Evolutionary conservation across 345 rosid genomes (phyloP).

Genomic region (Cardamine resedifolia): DNA sequence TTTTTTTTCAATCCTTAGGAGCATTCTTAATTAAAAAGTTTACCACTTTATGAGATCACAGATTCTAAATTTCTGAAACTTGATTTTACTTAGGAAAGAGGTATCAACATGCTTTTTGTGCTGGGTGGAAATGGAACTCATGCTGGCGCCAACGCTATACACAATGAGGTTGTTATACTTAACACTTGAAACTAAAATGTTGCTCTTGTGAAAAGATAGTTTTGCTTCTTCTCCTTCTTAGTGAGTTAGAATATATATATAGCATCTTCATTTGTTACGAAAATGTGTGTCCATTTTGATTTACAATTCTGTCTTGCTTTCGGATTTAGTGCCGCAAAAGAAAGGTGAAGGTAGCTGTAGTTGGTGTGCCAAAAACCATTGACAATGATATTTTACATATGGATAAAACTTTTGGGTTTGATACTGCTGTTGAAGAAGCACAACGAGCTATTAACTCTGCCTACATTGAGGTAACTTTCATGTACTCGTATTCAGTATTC

Average conservation of each 20-base stretch:
- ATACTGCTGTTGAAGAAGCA: constrained; percentile 98
- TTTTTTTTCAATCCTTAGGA: background rate
- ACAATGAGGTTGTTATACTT: constrained; percentile 71
- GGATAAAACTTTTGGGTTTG: constrained; percentile 98
- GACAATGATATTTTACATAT: constrained; percentile 94
- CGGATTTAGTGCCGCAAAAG: constrained; percentile 68
- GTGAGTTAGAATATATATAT: background rate
- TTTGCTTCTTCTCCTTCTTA: background rate
- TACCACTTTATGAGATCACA: background rate
- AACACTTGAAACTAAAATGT: background rate
- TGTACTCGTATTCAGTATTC: background rate
- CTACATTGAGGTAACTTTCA: constrained; percentile 76
- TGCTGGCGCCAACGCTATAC: constrained; percentile 97
- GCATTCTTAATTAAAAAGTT: background rate
- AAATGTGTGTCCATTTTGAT: background rate
- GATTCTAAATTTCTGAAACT: background rate
- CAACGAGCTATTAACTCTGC: constrained; percentile 98
- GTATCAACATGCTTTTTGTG: constrained; percentile 99
- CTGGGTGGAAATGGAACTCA: constrained; percentile 98
- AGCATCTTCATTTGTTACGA: background rate
- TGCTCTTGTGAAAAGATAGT: constrained; percentile 10
- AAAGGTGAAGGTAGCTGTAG: constrained; percentile 74
- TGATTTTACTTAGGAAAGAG: constrained; percentile 59
- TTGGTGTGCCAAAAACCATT: constrained; percentile 98
- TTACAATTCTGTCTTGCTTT: background rate